Evolutionary conservation across 176 grass and related monocot species (phyloP), one percentile per base, ranked within the genome.

Genomic region (Luzula sylvatica): DNA sequence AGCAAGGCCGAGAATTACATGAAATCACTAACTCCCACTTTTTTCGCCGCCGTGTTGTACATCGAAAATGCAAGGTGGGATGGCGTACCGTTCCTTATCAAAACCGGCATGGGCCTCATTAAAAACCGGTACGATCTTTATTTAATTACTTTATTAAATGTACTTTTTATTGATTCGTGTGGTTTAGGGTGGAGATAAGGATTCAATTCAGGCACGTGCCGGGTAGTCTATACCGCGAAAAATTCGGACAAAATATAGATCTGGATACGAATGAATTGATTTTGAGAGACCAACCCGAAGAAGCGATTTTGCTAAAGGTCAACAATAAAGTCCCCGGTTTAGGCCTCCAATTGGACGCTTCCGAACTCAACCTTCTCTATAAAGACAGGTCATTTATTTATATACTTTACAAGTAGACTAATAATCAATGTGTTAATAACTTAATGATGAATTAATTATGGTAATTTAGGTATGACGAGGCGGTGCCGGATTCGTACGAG

Each of bases 1-100:
- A 71, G 35, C 52, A 75, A 73, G 45, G 58, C 52, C 15, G 70
- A 87, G 54, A 61, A 25, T 76, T 82, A 84, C 60, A 84, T 79
- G 69, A 84, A 78, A 75, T 95, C 89, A 21, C 61, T 84, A 66
- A 75, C 76, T 27, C 83, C 83, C 27, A 88, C 89, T 47, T 95
- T 88, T 72, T 83, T 95, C 58, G 83, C 89, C 53, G 83, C 83
- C 56, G 83, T 76, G 27, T 55, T 95, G 56, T 88, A 81, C 73
- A 95, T 95, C 60, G 89, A 95, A 50, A 95, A 95, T 78, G 80
- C 83, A 55, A 83, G 89, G 29, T 95, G 89, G 89, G 89, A 88
- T 63, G 89, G 89, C 14, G 83, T 95, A 4, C 89, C 83, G 53
- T 95, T 95, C 74, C 81, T 95, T 22, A 75, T 95, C 63, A 88